Evolutionary conservation across 306 rosid species (phyloP), one percentile per base, ranked within the genome.

Genomic region (Ormosia semicastrata): DNA sequence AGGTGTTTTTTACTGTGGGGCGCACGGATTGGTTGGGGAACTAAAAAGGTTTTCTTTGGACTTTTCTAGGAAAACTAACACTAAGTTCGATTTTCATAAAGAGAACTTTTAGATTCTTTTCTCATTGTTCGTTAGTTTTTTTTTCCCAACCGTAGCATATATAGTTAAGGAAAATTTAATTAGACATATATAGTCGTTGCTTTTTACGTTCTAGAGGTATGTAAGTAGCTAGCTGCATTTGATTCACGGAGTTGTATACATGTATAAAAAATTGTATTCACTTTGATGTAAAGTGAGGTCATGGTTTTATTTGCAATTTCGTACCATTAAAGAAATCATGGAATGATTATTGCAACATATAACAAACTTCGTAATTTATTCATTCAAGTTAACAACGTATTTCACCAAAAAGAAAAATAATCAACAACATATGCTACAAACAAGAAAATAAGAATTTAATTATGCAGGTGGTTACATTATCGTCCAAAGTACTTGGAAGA

Each of bases 1-100:
- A 93, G 98, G 98, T 66, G 98, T 95, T 30, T 95, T 95, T 80
- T 93, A 95, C 83, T 93, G 98, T 81, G 98, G 98, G 33, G 90
- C 92, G 0, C 92, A 63, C 53, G 89, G 85, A 66, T 68, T 93
- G 85, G 95, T 86, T 29, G 93, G 97, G 62, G 94, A 95, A 73
- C 86, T 95, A 7, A 90, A 84, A 66, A 85, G 89, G 71, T 82
- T 87, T 60, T 84, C 98, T 66, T 88, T 88, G 3, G 95, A 95
- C 72, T 95, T 93, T 13, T 93, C 94, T 44, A 76, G 95, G 75
- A 95, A 89, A 84, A 91, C 93, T 43, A 81, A 72, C 89, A 95
- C 99, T 47, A 91, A 90, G 75, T 91, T 95, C 37, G 97, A 95
- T 88, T 95, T 95, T 77, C 98, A 95, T 37, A 90, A 91, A 65